Conservation (phyloP, 73 alveolate species). For the Tetrahymena borealis region DNA sequence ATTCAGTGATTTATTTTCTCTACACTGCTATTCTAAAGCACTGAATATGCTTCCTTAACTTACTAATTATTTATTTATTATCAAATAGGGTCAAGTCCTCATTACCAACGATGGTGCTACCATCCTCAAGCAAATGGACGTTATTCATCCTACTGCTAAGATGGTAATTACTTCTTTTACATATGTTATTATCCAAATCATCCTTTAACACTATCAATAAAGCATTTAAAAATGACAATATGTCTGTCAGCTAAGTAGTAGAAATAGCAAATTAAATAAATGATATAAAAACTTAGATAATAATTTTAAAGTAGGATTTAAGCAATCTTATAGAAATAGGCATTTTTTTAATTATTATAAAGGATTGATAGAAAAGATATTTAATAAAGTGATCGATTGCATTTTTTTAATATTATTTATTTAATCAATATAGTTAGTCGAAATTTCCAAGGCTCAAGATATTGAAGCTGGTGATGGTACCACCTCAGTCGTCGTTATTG, state of each 20-base stretch:
- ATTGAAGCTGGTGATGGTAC: slow-evolving; percentile 99
- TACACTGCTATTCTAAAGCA: not conserved
- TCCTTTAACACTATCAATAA: too few relatives aligned
- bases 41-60: not conserved
- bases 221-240: too few relatives aligned
- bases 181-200: not conserved
- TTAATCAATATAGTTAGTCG: slow-evolving; percentile 87
- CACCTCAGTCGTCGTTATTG: slow-evolving; percentile 98
- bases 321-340: too few relatives aligned
- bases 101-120: slow-evolving; percentile 99
- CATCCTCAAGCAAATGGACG: slow-evolving; percentile 93
- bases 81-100: slow-evolving; percentile 88
- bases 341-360: too few relatives aligned
- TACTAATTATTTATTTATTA: slow-evolving; percentile 37
- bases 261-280: too few relatives aligned
- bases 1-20: not conserved
- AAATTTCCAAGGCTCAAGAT: slow-evolving; percentile 99
- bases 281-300: too few relatives aligned
- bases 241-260: too few relatives aligned
- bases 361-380: too few relatives aligned
- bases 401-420: not conserved
- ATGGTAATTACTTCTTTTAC: slow-evolving; percentile 52
- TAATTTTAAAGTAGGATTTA: too few relatives aligned
- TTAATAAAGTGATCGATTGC: not conserved
- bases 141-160: slow-evolving; percentile 99